Percentiles rank a stretch among this genome's conserved stretches.
phyloP scores from a whole-genome alignment of 371 early-diverging fungal genomes.

The Blakeslea trispora region DNA sequence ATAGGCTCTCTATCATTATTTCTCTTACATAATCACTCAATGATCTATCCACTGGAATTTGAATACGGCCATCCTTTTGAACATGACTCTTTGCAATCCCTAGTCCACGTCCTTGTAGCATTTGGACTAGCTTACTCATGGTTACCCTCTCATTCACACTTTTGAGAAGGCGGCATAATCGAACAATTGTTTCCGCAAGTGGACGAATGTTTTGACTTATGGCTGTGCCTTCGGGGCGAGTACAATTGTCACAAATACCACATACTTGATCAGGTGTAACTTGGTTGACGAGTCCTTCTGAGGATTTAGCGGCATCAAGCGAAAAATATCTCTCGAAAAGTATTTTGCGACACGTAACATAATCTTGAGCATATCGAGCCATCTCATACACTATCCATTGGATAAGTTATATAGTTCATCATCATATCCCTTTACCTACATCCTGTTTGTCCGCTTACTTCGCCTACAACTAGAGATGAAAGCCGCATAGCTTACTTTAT shows the following conservation, averaged over 20 bases:
- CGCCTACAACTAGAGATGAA: constrained; percentile 63
- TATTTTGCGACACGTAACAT: constrained; percentile 65
- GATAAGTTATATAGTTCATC: background rate
- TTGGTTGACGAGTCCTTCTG: constrained; percentile 31
- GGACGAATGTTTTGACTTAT: constrained; percentile 34
- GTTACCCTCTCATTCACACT: constrained; percentile 51
- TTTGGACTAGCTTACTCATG: constrained; percentile 51
- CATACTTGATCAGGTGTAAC: constrained; percentile 44
- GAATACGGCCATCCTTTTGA: constrained; percentile 29
- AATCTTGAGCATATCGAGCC: constrained; percentile 68
- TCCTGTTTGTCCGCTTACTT: constrained; percentile 62
- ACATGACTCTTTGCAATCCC: constrained; percentile 39
- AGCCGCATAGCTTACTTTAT: constrained; percentile 49
- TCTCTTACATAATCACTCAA: constrained; percentile 31
- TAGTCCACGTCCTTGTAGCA: constrained; percentile 47
- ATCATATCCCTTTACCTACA: constrained; percentile 29
- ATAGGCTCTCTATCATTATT: background rate
- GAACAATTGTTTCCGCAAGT: constrained; percentile 47
- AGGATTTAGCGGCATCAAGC: constrained; percentile 27
- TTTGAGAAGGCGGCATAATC: constrained; percentile 39
- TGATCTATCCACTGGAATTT: constrained; percentile 36
- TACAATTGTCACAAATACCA: constrained; percentile 60
- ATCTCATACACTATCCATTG: constrained; percentile 55
- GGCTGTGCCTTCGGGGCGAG: constrained; percentile 16
- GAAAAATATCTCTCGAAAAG: constrained; percentile 66